Evolutionary conservation across 2,329 filamentous ascomycete species (phyloP).

Genomic region (Penicillium sp.): DNA sequence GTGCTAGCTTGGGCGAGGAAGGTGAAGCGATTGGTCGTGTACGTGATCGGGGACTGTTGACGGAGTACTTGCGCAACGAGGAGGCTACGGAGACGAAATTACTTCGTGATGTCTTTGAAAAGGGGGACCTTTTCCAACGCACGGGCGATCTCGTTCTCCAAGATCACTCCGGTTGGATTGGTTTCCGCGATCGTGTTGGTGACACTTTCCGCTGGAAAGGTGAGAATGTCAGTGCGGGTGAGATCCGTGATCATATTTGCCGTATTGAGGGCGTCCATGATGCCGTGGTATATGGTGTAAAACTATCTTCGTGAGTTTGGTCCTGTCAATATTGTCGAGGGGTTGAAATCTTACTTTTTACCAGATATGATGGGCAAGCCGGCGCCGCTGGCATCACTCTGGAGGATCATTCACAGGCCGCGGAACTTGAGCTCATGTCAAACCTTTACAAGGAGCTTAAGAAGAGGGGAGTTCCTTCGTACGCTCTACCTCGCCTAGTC

Average conservation of each 20-base stretch:
- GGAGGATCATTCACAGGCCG: constrained; percentile 27
- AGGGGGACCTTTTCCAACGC: constrained; percentile 47
- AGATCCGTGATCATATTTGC: constrained; percentile 47
- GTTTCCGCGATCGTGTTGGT: constrained; percentile 47
- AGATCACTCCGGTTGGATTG: constrained; percentile 44
- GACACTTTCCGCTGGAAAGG: constrained; percentile 43
- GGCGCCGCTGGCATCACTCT: constrained; percentile 49
- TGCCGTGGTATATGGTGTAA: constrained; percentile 47
- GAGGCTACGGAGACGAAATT: constrained; percentile 47
- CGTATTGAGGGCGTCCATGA: constrained; percentile 42
- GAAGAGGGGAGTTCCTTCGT: constrained; percentile 47
- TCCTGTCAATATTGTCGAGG: not conserved
- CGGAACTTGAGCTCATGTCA: constrained; percentile 38
- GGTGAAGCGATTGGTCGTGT: constrained; percentile 49
- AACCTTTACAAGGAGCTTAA: constrained; percentile 40
- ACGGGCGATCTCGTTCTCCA: constrained; percentile 47
- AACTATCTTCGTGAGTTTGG: constrained; percentile 36
- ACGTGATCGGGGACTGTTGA: constrained; percentile 38
- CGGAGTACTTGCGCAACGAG: constrained; percentile 44
- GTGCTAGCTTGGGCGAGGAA: constrained; percentile 38
- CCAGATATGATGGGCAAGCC: constrained; percentile 51
- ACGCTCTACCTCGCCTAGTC: constrained; percentile 49
- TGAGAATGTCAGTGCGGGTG: constrained; percentile 49
- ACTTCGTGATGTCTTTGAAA: constrained; percentile 44
- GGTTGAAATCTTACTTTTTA: not conserved